Evolutionary conservation across 805 yeast species (phyloP).

Genomic region (Lachancea lanzarotensis): DNA sequence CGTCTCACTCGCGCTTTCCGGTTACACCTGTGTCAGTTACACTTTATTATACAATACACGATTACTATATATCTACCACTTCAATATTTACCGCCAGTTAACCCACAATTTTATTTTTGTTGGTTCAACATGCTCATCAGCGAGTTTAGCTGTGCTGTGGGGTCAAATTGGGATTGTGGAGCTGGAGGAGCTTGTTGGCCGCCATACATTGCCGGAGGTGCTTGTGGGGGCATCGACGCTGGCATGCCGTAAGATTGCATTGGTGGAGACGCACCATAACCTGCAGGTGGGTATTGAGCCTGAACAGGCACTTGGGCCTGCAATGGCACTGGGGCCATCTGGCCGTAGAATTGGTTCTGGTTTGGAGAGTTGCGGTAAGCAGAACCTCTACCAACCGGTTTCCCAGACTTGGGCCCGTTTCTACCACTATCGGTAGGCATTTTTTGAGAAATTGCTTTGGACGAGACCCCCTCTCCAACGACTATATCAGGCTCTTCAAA

Average conservation of each 20-base stretch:
- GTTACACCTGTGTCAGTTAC: too few relatives aligned
- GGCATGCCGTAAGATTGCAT: conserved; percentile 13
- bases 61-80: neutral
- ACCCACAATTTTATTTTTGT: conserved; percentile 22
- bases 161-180: conserved; percentile 22
- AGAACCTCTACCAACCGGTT: conserved; percentile 18
- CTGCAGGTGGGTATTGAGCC: conserved; percentile 8
- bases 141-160: conserved; percentile 37
- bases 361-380: conserved; percentile 27
- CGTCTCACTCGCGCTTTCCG: too few relatives aligned
- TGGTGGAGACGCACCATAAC: conserved; percentile 6
- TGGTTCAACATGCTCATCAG: conserved; percentile 39
- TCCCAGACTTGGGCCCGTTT: conserved; percentile 78
- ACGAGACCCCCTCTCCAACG: conserved; percentile 88
- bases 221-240: conserved; percentile 16
- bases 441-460: conserved; percentile 83
- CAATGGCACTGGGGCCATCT: conserved; percentile 18
- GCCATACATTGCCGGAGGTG: conserved; percentile 9
- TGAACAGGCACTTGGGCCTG: conserved; percentile 30
- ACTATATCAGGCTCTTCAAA: conserved; percentile 98
- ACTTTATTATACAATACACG: neutral
- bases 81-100: neutral
- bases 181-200: conserved; percentile 14
- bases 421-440: conserved; percentile 88
- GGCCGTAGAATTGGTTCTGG: conserved; percentile 22